Evolutionary conservation across 139 green algal species (phyloP), one percentile per base, ranked within the genome.

Genomic region (Choricystis sp.): DNA sequence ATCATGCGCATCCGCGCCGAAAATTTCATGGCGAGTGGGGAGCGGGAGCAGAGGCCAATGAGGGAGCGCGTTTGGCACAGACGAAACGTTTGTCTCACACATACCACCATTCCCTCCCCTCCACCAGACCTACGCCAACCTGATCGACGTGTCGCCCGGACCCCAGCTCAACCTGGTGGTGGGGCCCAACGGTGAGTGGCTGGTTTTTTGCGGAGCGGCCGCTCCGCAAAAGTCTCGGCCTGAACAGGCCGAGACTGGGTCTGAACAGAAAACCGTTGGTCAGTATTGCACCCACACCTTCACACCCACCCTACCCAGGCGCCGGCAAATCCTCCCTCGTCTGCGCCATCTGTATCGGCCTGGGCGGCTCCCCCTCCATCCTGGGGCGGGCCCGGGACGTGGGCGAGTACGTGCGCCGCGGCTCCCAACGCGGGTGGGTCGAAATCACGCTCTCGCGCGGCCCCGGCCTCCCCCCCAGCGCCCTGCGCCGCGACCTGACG

Each of bases 241-340:
- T 24, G 52, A 58, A 58, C 52, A 24, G 52, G 23, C 23, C 52
- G 23, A 23, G 23, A 58, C 52, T 58, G 23, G 23, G 23, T 23
- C 23, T 23, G 52, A 24, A 23, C 23, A 24, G 52, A 23, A 24
- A 23, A 58, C 23, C 23, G 52, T 23, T 23, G 52, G 23, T 24
- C 23, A 58, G 23, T 58, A 58, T 58, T 58, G 23, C 9, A 31
- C 27, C 19, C 57, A 57, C 26, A 25, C 28, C 1, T 23, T 27
- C 2, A 14, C 52, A 27, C 29, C 57, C 31, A 14, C 26, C 2
- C 0, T 23, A 26, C 3, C 28, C 77, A 89, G 83, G 85, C 26
- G 94, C 87, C 2, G 90, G 92, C 61, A 97, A 98, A 80, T 90
- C 75, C 3, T 91, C 87, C 2, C 73, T 98, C 26, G 89, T 97